Percentiles rank a stretch among this genome's conserved stretches.
These are phyloP conservation scores for Sisymbrium altissimum DNA, from an alignment of 345 rosid genomes.

Conservation along the genomic window DNA sequence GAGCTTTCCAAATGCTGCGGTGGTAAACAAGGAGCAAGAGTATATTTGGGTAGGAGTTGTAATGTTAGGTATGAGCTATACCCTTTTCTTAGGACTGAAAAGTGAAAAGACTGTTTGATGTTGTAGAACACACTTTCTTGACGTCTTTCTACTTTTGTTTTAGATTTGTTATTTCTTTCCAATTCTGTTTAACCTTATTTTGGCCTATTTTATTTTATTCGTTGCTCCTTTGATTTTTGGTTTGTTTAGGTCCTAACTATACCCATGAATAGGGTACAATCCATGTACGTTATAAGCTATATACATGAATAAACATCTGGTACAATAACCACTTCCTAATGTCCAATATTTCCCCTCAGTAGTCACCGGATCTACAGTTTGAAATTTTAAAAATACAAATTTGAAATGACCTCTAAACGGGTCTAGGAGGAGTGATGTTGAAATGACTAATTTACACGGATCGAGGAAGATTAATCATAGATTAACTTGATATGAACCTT, in stretches of 20 bases:
- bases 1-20: background rate
- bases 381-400: no score
- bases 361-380: no score
- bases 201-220: background rate
- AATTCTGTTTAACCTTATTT: background rate
- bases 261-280: no score
- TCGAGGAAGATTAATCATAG: background rate
- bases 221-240: background rate
- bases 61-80: constrained; percentile 7
- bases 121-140: background rate
- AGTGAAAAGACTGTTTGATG: background rate
- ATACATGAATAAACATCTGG: no score
- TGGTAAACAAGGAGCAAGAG: background rate
- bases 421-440: background rate
- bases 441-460: background rate
- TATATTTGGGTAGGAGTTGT: background rate
- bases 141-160: background rate
- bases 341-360: no score
- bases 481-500: no score
- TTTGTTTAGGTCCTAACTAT: background rate
- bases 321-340: no score
- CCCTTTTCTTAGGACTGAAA: constrained; percentile 18
- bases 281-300: no score
- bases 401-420: background rate
- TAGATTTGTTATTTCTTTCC: background rate